Base-by-base conservation (phyloP, 2,329 filamentous ascomycete genomes). In the Hymenoscyphus linearis region DNA sequence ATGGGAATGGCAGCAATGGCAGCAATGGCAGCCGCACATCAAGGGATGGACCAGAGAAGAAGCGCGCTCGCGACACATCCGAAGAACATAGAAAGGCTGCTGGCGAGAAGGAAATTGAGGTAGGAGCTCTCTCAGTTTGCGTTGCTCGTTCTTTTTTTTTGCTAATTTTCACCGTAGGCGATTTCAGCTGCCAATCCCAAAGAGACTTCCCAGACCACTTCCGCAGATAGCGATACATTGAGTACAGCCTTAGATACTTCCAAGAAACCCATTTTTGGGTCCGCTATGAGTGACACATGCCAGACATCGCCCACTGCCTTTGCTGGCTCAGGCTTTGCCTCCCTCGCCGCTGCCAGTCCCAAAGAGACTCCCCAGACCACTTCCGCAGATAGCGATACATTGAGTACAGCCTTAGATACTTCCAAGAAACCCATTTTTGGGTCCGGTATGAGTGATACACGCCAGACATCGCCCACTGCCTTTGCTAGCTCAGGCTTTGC, bases 401-500 rank as follows among this genome's bases (percentile, higher is more conserved):
- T 60, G 35, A 44, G 64, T 40, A 62, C 66, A 26, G 55, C 52
- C 26, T 47, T 64, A 40, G 61, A 67, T 52, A 40, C 65, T 10
- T 53, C 62, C 40, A 50, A 62, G 55, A 66, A 63, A 47, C 22
- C 64, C 36, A 63, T 58, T 18, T 66, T 67, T 60, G 68, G 67
- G 13, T 62, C 58, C 50, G 60, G 54, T 7, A 67, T 55, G 63
- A 65, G 62, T 62, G 63, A 71, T 65, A 69, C 72, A 74, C 56
- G 73, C 72, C 56, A 74, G 69, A 82, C 84, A 18, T 85, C 87
- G 6, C 64, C 79, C 13, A 82, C 83, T 10, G 84, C 86, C 5
- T 92, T 92, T 72, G 84, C 85, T 25, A 80, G 79, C 55, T 92
- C 89, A 2, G 84, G 82, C 18, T 86, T 92, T 70, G 83, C 86